Conservation (phyloP, 805 yeast species). For the Cyberlindnera maclurae region DNA sequence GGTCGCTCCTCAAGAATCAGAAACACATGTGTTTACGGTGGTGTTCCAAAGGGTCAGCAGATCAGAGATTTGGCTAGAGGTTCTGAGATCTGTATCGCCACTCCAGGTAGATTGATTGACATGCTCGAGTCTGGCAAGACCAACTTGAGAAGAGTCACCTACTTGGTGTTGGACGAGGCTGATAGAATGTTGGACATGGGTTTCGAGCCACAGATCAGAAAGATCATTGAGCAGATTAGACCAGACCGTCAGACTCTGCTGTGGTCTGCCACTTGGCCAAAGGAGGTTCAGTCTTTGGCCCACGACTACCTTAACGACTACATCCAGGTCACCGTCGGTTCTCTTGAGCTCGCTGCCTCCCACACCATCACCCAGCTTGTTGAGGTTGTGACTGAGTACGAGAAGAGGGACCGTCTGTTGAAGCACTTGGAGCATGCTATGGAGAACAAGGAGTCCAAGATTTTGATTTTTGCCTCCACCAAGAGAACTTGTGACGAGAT, state of each 20-base stretch:
- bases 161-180: slow-evolving; percentile 96
- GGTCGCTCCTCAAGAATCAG: slow-evolving; percentile 88
- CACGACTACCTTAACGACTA: slow-evolving; percentile 87
- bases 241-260: slow-evolving; percentile 98
- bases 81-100: slow-evolving; percentile 92
- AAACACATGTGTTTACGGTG: slow-evolving; percentile 98
- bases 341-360: slow-evolving; percentile 91
- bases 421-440: slow-evolving; percentile 82
- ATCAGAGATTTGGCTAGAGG: slow-evolving; percentile 94
- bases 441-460: slow-evolving; percentile 61
- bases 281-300: slow-evolving; percentile 90
- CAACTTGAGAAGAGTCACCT: slow-evolving; percentile 91
- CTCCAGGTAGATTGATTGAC: slow-evolving; percentile 98
- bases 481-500: slow-evolving; percentile 97
- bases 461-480: slow-evolving; percentile 89
- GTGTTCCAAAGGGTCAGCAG: slow-evolving; percentile 98
- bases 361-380: slow-evolving; percentile 92
- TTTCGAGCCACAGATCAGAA: slow-evolving; percentile 98
- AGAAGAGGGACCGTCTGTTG: slow-evolving; percentile 85
- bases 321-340: slow-evolving; percentile 95
- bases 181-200: slow-evolving; percentile 99
- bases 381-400: slow-evolving; percentile 86
- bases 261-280: slow-evolving; percentile 99
- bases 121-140: slow-evolving; percentile 95
- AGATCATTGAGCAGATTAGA: slow-evolving; percentile 95